These are phyloP conservation scores for Chenopodium quinoa DNA, from an alignment of 148 eudicot species.

Conservation along the genomic window DNA sequence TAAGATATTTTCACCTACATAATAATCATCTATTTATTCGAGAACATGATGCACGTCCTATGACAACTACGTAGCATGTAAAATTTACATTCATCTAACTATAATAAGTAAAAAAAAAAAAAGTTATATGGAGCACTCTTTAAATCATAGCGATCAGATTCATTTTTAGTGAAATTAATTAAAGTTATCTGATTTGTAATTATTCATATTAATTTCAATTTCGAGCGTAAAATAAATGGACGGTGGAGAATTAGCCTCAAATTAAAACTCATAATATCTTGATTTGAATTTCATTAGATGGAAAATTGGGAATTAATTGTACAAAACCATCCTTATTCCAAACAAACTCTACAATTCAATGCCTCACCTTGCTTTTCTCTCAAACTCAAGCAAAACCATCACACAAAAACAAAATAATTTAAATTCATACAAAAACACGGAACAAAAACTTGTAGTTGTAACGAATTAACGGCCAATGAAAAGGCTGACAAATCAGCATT, in stretches of 20 bases:
- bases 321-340: conserved; percentile 4
- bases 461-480: not conserved
- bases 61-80: too few species aligned
- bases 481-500: conserved; percentile 33
- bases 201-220: too few species aligned
- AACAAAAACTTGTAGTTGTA: not conserved
- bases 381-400: not conserved
- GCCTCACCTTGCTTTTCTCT: not conserved
- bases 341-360: conserved; percentile 3
- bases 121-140: too few species aligned
- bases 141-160: too few species aligned
- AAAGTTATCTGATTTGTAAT: too few species aligned
- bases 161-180: too few species aligned
- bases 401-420: not conserved
- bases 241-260: not conserved
- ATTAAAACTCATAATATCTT: not conserved
- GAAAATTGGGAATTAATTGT: not conserved
- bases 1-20: too few species aligned
- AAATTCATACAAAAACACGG: not conserved
- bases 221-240: not conserved
- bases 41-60: too few species aligned
- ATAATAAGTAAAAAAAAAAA: too few species aligned
- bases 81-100: too few species aligned
- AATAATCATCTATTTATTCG: too few species aligned
- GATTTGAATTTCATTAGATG: not conserved